These are phyloP conservation scores for Murraya paniculata DNA, from an alignment of 345 rosid genomes.

Conservation along the genomic window DNA sequence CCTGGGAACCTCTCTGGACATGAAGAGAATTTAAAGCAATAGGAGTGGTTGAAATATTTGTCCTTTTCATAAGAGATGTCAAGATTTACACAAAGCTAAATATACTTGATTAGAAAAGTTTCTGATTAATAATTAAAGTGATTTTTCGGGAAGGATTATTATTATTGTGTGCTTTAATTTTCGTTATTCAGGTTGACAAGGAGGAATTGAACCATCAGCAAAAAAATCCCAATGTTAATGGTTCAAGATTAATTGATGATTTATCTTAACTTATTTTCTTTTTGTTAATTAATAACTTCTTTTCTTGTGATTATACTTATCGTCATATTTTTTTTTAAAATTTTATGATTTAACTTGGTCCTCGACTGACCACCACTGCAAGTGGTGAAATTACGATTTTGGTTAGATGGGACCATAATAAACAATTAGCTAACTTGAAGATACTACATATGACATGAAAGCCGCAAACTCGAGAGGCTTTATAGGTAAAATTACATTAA, in stretches of 20 bases:
- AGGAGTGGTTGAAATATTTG: neutral
- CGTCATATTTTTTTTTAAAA: too few relatives aligned
- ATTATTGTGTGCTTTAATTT: neutral
- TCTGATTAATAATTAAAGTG: conserved; percentile 8
- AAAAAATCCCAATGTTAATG: neutral
- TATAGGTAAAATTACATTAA: too few relatives aligned
- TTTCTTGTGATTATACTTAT: neutral
- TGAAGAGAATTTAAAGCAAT: neutral
- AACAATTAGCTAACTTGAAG: too few relatives aligned
- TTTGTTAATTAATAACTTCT: neutral
- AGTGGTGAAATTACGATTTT: too few relatives aligned
- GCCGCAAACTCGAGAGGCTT: too few relatives aligned
- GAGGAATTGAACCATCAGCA: neutral
- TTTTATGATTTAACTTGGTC: too few relatives aligned
- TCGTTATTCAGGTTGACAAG: conserved; percentile 7
- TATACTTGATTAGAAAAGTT: neutral
- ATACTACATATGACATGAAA: too few relatives aligned
- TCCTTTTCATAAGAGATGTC: neutral
- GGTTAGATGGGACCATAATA: too few relatives aligned
- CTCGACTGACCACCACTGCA: too few relatives aligned
- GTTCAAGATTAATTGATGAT: neutral
- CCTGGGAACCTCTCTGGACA: conserved; percentile 61
- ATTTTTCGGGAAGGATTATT: neutral
- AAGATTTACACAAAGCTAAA: neutral
- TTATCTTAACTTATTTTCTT: neutral